Percentiles rank a stretch among this genome's conserved stretches.
Evolutionary conservation across 306 rosid species (phyloP).

Genomic region (Aeschynomene evenia): DNA sequence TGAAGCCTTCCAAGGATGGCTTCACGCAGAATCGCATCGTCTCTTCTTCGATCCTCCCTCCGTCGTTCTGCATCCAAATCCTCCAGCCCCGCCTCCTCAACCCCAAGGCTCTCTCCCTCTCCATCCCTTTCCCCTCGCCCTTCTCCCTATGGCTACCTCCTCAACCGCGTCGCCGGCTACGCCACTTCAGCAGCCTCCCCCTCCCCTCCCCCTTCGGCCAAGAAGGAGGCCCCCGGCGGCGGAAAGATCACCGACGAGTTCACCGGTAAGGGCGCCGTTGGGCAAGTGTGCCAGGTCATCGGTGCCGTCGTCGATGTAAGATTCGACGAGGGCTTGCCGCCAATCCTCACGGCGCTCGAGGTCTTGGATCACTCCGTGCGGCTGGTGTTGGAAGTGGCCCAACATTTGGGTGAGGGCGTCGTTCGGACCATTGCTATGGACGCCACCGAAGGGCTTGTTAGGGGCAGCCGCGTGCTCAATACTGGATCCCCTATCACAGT

Average conservation of each 20-base stretch:
- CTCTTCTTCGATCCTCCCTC: constrained; percentile 69
- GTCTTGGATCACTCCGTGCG: constrained; percentile 66
- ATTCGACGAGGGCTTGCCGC: constrained; percentile 83
- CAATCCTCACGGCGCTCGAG: constrained; percentile 87
- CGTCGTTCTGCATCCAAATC: constrained; percentile 67
- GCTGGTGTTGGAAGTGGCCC: constrained; percentile 88
- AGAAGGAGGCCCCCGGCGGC: constrained; percentile 42
- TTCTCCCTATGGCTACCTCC: constrained; percentile 65
- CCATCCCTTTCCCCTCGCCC: constrained; percentile 35
- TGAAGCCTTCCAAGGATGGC: constrained; percentile 49
- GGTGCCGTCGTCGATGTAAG: constrained; percentile 96
- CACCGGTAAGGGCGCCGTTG: constrained; percentile 84
- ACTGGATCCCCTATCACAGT: neutral
- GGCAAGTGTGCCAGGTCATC: constrained; percentile 93
- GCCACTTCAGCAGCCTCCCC: constrained; percentile 68
- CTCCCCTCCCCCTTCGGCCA: constrained; percentile 37
- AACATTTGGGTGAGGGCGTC: constrained; percentile 88
- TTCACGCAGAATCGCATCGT: constrained; percentile 69
- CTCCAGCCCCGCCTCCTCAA: constrained; percentile 43
- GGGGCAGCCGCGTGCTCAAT: neutral
- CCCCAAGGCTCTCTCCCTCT: constrained; percentile 42
- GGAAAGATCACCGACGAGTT: constrained; percentile 83
- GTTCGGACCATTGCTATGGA: constrained; percentile 97
- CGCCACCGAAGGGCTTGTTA: constrained; percentile 29
- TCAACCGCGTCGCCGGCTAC: constrained; percentile 61